Evolutionary conservation across 2,329 filamentous ascomycete species (phyloP).

Genomic region (Knoxdaviesia capensis): DNA sequence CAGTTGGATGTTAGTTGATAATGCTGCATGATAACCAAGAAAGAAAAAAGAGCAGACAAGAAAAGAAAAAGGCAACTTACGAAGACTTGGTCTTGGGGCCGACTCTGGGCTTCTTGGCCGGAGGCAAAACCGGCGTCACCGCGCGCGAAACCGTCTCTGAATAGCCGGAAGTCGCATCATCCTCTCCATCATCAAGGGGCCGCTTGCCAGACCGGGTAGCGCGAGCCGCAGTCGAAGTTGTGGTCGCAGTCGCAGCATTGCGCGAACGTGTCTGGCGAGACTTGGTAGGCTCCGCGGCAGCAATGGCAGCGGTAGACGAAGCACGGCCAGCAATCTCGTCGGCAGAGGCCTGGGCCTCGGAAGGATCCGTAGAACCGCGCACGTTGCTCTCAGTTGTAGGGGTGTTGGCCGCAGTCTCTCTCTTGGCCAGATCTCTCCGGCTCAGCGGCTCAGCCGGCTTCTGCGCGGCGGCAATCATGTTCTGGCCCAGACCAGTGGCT

Average conservation of each 20-base stretch:
- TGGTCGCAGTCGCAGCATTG: neutral
- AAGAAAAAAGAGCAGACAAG: neutral
- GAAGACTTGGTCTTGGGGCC: constrained; percentile 48
- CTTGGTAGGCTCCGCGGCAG: neutral
- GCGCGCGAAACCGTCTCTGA: constrained; percentile 33
- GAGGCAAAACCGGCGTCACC: constrained; percentile 34
- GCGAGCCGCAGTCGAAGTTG: constrained; percentile 5
- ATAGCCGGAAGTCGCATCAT: constrained; percentile 22
- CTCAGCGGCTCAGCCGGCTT: neutral
- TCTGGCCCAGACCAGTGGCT: too few species aligned
- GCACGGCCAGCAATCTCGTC: neutral
- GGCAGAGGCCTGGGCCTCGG: neutral
- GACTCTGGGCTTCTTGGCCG: constrained; percentile 38
- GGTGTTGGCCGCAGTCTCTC: neutral
- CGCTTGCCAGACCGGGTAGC: constrained; percentile 26
- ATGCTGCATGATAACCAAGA: neutral
- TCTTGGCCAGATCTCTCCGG: neutral
- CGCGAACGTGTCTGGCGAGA: constrained; percentile 1
- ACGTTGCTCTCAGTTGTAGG: neutral
- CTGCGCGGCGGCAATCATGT: neutral
- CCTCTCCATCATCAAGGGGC: constrained; percentile 32
- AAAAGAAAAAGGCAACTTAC: constrained; percentile 25
- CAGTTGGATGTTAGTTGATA: constrained; percentile 8
- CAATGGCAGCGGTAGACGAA: neutral
- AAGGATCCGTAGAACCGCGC: neutral